Base-by-base conservation (phyloP, 108 stramenopile genomes). In the Chaetoceros tenuissimus region DNA sequence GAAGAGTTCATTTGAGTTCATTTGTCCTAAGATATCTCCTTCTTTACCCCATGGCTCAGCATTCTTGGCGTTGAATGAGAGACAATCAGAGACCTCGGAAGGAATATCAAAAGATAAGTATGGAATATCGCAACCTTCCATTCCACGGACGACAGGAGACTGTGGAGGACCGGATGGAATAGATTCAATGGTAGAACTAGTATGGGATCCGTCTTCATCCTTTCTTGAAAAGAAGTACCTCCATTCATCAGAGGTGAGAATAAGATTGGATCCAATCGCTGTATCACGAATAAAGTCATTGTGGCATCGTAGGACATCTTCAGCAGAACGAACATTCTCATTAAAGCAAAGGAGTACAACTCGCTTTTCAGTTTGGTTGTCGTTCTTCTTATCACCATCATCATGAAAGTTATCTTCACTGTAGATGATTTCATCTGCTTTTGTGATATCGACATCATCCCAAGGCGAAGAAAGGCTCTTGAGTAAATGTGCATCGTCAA, bases 271-370 rank as follows among this genome's bases (percentile, higher is more conserved):
- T 24, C 82, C 70, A 65, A 88, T 78, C 16, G 87, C 87, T 23
- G 84, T 82, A 51, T 92, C 91, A 24, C 87, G 75, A 45, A 92
- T 88, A 72, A 92, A 92, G 51, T 92, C 91, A 49, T 92, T 82
- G 62, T 92, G 91, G 53, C 91, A 88, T 30, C 83, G 84, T 51
- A 92, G 88, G 8, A 88, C 87, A 60, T 92, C 91, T 55, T 78
- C 75, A 17, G 87, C 82, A 17, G 79, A 87, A 25, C 87, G 81
- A 56, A 92, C 79, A 53, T 88, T 92, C 59, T 92, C 91, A 48
- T 92, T 92, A 66, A 92, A 92, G 63, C 91, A 92, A 40, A 92
- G 72, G 24, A 92, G 71, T 16, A 92, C 91, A 16, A 82, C 73
- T 55, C 87, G 77, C 61, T 88, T 92, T 10, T 13, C 34, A 40